Evolutionary conservation across 192 early-diverging fungal species (phyloP).

Genomic region (Mortierella antarctica): DNA sequence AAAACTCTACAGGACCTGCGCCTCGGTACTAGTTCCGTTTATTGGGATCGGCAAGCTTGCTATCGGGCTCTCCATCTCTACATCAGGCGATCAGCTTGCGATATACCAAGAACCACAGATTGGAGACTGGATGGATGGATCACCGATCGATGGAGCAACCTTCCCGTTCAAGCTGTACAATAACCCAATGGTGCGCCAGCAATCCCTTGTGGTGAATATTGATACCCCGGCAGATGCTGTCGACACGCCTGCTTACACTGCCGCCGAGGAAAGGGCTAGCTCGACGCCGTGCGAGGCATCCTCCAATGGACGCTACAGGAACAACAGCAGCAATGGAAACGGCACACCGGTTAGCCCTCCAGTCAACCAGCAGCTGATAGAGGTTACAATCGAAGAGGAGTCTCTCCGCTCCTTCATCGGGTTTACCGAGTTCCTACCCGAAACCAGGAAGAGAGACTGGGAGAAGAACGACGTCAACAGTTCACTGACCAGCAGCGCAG

Average conservation of each 20-base stretch:
- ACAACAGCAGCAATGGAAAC: neutral
- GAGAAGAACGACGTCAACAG: slow-evolving; percentile 38
- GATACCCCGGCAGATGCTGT: neutral
- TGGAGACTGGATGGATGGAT: slow-evolving; percentile 38
- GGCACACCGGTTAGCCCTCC: neutral
- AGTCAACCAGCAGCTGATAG: slow-evolving; percentile 2
- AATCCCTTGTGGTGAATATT: slow-evolving; percentile 14
- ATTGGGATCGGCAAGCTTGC: slow-evolving; percentile 19
- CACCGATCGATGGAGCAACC: slow-evolving; percentile 2
- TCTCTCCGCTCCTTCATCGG: slow-evolving; percentile 30
- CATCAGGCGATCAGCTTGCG: slow-evolving; percentile 25
- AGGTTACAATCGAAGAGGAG: neutral
- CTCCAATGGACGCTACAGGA: neutral
- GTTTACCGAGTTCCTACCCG: slow-evolving; percentile 32
- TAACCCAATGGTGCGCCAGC: slow-evolving; percentile 32
- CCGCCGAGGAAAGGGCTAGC: too few relatives aligned
- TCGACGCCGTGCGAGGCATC: too few relatives aligned
- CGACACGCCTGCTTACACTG: neutral
- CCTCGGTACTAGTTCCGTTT: slow-evolving; percentile 6
- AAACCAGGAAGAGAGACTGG: slow-evolving; percentile 22
- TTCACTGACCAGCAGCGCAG: neutral
- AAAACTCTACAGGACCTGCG: slow-evolving; percentile 16
- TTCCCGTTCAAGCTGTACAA: slow-evolving; percentile 39
- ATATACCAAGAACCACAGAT: slow-evolving; percentile 45
- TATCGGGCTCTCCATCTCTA: slow-evolving; percentile 34